Base-by-base conservation (phyloP, 805 yeast genomes). In the Wickerhamomyces chaumierensis region DNA sequence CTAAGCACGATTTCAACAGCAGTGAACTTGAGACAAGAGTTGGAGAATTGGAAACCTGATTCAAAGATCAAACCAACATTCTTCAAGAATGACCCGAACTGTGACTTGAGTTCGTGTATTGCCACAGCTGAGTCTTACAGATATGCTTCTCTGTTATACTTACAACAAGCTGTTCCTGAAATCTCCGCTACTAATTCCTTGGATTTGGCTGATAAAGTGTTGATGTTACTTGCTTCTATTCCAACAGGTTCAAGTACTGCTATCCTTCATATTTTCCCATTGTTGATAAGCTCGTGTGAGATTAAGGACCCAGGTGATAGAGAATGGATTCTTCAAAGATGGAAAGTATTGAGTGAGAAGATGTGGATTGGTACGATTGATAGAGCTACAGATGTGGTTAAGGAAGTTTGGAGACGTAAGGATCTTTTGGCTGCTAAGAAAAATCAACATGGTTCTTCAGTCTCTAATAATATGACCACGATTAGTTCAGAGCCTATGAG, bases 91-190 rank as follows among this genome's bases (percentile, higher is more conserved):
- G 73, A 70, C 42, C 65, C 71, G 5, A 55, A 63, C 2, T 71
- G 78, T 63, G 85, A 78, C 45, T 50, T 74, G 23, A 58, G 78
- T 4, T 69, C 80, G 9, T 73, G 81, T 41, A 62, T 79, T 19
- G 72, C 83, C 2, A 78, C 84, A 1, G 84, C 85, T 2, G 85
- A 78, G 49, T 79, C 84, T 0, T 79, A 78, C 53, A 52, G 82
- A 31, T 75, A 65, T 52, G 68, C 83, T 1, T 65, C 81, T 0
- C 52, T 79, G 31, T 49, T 78, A 17, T 77, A 74, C 48, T 55
- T 79, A 23, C 82, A 77, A 52, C 84, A 79, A 49, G 79, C 83
- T 1, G 82, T 79, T 4, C 85, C 86, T 0, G 82, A 78, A 45
- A 66, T 78, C 15, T 81, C 81, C 9, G 69, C 75, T 8, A 52